Conservation (phyloP, 225 moss, liverwort and hornwort species). For the Physcomitrium patens region DNA sequence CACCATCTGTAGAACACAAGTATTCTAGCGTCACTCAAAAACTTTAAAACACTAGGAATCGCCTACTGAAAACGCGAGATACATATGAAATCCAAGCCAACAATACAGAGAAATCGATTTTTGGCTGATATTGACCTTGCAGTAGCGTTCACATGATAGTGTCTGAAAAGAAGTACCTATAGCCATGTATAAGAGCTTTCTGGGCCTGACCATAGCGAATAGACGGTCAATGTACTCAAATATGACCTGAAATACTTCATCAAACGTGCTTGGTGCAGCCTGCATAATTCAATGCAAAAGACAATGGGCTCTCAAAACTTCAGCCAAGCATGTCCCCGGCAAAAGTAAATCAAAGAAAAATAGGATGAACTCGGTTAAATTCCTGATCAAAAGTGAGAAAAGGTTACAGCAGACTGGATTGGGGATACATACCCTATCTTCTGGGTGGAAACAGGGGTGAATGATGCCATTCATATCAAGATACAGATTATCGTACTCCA, state of each 20-base stretch:
- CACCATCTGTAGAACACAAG: slow-evolving; percentile 67
- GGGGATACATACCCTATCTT: slow-evolving; percentile 57
- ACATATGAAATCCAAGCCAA: slow-evolving; percentile 1
- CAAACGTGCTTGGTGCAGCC: slow-evolving; percentile 89
- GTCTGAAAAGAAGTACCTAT: slow-evolving; percentile 58
- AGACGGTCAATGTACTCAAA: slow-evolving; percentile 97
- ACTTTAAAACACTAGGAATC: not conserved
- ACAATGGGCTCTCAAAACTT: not conserved
- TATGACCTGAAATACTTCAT: slow-evolving; percentile 87
- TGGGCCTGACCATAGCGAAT: slow-evolving; percentile 92
- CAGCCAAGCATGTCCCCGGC: not conserved
- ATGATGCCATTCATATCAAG: slow-evolving; percentile 74
- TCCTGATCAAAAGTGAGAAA: slow-evolving; percentile 14
- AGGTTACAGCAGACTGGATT: not conserved
- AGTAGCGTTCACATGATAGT: not conserved
- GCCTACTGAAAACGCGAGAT: slow-evolving; percentile 16
- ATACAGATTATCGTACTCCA: slow-evolving; percentile 70
- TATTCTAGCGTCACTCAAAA: not conserved
- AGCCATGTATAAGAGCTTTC: slow-evolving; percentile 95
- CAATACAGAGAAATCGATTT: slow-evolving; percentile 1
- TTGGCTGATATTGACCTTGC: slow-evolving; percentile 3
- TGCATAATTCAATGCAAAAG: slow-evolving; percentile 46
- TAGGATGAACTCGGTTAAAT: slow-evolving; percentile 2
- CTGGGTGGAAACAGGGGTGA: slow-evolving; percentile 76
- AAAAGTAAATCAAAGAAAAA: not conserved